These are phyloP conservation scores for Gamarada debralockiae DNA, from an alignment of 495 filamentous ascomycete species.

Conservation along the genomic window DNA sequence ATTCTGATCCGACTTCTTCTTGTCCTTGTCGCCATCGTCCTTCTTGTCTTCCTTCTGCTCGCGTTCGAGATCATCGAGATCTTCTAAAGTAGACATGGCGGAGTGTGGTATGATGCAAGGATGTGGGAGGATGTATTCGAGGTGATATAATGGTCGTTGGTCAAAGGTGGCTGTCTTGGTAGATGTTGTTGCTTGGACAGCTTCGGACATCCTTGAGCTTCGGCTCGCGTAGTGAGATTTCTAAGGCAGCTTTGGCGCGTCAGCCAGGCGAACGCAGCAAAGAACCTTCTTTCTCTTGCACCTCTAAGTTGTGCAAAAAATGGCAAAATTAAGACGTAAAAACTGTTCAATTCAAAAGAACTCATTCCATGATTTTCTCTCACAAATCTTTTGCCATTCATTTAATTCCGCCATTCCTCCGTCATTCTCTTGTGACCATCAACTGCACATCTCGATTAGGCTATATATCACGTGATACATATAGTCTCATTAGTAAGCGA, in stretches of 20 bases:
- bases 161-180: not conserved
- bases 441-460: no score
- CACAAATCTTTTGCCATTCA: no score
- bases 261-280: not conserved
- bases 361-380: no score
- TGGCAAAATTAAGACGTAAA: no score
- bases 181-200: conserved; percentile 1
- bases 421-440: no score
- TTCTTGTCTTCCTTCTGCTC: conserved; percentile 61
- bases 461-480: not conserved
- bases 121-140: not conserved
- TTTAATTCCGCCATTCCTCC: no score
- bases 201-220: conserved; percentile 8
- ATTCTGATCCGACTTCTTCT: conserved; percentile 62
- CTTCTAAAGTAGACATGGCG: conserved; percentile 79
- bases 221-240: conserved; percentile 17
- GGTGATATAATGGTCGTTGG: not conserved
- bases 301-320: no score
- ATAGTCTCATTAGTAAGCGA: not conserved
- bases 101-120: not conserved
- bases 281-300: no score
- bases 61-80: conserved; percentile 66
- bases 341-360: no score
- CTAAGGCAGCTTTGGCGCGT: conserved; percentile 8
- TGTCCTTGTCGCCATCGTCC: conserved; percentile 66